Evolutionary conservation across 129 eudicot genomes (phyloP).

Genomic region (Flaveria ramosissima): DNA sequence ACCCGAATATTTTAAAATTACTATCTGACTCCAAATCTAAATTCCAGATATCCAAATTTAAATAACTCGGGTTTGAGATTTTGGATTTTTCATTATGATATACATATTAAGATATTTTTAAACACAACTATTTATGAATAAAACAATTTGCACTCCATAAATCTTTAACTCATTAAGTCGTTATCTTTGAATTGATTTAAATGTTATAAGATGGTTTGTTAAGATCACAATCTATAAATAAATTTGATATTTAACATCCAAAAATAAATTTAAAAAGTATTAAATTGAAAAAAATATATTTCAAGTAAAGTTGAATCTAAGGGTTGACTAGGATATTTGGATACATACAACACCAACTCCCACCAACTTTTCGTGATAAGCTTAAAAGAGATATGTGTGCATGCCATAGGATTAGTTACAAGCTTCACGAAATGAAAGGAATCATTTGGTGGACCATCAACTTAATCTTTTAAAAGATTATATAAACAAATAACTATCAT

Average conservation of each 20-base stretch:
- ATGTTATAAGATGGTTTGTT: neutral
- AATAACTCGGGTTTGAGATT: too few species aligned
- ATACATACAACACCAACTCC: constrained; percentile 43
- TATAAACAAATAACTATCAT: neutral
- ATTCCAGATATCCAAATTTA: too few species aligned
- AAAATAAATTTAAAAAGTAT: neutral
- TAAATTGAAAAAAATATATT: neutral
- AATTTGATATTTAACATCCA: neutral
- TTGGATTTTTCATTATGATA: too few species aligned
- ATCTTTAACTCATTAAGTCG: too few species aligned
- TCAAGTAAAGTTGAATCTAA: constrained; percentile 22
- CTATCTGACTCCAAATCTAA: too few species aligned
- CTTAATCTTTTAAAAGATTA: neutral
- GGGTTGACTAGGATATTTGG: constrained; percentile 38
- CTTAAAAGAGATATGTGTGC: constrained; percentile 26
- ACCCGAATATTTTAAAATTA: too few species aligned
- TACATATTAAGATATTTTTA: too few species aligned
- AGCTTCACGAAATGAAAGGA: constrained; percentile 27
- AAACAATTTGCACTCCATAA: too few species aligned
- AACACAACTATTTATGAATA: too few species aligned
- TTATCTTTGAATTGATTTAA: too few species aligned
- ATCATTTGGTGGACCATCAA: constrained; percentile 23
- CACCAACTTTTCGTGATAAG: constrained; percentile 39
- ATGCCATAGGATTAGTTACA: constrained; percentile 25
- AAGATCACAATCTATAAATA: neutral